Evolutionary conservation across 1,284 basidiomycete species (phyloP).

Genomic region (Trichosporon asahii): DNA sequence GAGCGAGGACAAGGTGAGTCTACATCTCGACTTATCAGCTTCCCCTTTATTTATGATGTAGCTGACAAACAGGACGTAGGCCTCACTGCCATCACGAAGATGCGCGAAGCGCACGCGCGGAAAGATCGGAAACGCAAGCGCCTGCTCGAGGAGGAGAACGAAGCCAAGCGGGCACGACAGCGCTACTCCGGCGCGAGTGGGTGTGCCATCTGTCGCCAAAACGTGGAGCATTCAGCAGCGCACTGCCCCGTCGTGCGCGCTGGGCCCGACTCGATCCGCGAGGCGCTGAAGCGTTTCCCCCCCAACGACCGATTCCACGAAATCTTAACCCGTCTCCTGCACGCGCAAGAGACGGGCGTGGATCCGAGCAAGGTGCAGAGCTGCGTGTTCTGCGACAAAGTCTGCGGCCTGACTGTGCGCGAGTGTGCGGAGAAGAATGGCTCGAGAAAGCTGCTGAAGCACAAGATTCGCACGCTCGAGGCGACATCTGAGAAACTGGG

Average conservation of each 20-base stretch:
- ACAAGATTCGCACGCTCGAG: slow-evolving; percentile 32
- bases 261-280: slow-evolving; percentile 15
- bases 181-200: slow-evolving; percentile 6
- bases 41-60: too few species aligned
- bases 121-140: background rate
- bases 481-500: background rate
- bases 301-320: slow-evolving; percentile 8
- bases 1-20: slow-evolving; percentile 16
- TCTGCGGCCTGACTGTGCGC: slow-evolving; percentile 30
- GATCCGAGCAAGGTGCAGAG: background rate
- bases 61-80: slow-evolving; percentile 12
- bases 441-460: slow-evolving; percentile 34
- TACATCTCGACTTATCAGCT: too few species aligned
- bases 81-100: slow-evolving; percentile 6
- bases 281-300: slow-evolving; percentile 16
- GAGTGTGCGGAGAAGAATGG: slow-evolving; percentile 33
- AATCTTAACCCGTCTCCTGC: slow-evolving; percentile 14
- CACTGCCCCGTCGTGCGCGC: slow-evolving; percentile 20
- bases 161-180: background rate
- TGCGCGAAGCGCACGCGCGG: slow-evolving; percentile 12
- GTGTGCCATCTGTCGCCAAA: slow-evolving; percentile 13
- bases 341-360: background rate
- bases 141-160: background rate
- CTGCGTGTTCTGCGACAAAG: slow-evolving; percentile 35
- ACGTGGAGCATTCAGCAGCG: background rate